Conservation (phyloP, 176 grass and related monocot genomes). For the Aegilops umbellulata region DNA sequence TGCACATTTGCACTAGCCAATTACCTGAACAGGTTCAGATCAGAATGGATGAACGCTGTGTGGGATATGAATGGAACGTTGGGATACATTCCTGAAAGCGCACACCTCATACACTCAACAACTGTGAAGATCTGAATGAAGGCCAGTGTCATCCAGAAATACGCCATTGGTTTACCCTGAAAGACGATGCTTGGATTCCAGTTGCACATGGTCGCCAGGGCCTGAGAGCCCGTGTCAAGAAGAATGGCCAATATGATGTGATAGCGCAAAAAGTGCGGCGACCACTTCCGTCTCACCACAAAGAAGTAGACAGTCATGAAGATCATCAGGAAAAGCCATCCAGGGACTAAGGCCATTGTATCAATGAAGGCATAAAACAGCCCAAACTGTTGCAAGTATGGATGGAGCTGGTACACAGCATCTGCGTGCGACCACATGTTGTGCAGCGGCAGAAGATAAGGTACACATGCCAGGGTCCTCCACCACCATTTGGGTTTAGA, state of each 20-base stretch:
- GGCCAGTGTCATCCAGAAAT: slow-evolving; percentile 76
- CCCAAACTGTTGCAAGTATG: slow-evolving; percentile 56
- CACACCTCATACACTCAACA: slow-evolving; percentile 83
- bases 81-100: slow-evolving; percentile 57
- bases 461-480: slow-evolving; percentile 68
- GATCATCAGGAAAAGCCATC: slow-evolving; percentile 62
- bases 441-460: slow-evolving; percentile 85
- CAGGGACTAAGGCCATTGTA: slow-evolving; percentile 68
- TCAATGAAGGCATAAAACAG: slow-evolving; percentile 72
- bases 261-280: slow-evolving; percentile 81
- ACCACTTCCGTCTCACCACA: slow-evolving; percentile 77
- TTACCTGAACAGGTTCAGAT: slow-evolving; percentile 76
- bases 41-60: slow-evolving; percentile 78
- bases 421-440: slow-evolving; percentile 79
- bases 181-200: slow-evolving; percentile 73
- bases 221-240: slow-evolving; percentile 70
- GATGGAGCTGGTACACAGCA: slow-evolving; percentile 76
- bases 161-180: slow-evolving; percentile 55
- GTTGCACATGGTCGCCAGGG: slow-evolving; percentile 54
- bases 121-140: slow-evolving; percentile 79
- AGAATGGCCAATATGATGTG: slow-evolving; percentile 82
- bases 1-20: slow-evolving; percentile 1
- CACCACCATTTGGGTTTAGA: slow-evolving; percentile 89
- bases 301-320: slow-evolving; percentile 75
- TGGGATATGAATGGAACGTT: slow-evolving; percentile 76